Percentiles rank a stretch among this genome's conserved stretches.
phyloP scores from a whole-genome alignment of 2,329 filamentous ascomycete species.

The Cordyceps farinosa region DNA sequence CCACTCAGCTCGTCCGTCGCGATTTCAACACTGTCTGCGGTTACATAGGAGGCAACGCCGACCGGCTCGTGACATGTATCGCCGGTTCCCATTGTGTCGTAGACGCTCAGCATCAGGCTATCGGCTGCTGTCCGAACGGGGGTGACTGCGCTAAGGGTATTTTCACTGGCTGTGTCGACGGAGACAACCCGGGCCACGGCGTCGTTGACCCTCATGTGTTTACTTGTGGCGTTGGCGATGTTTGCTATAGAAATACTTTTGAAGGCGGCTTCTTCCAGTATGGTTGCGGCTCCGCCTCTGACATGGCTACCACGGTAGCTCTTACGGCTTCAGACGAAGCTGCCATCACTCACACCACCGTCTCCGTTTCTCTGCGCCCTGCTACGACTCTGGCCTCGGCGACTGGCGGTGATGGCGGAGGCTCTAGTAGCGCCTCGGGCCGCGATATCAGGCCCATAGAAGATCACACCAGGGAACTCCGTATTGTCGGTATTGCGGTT shows the following conservation, averaged over 20 bases:
- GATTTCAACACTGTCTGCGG: constrained; percentile 55
- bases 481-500: too few relatives aligned
- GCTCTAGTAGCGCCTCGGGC: constrained; percentile 3
- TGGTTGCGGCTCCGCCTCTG: constrained; percentile 50
- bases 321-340: constrained; percentile 42
- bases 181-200: constrained; percentile 46
- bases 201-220: constrained; percentile 54
- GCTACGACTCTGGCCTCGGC: constrained; percentile 18
- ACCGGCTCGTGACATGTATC: constrained; percentile 54
- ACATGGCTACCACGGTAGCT: constrained; percentile 46
- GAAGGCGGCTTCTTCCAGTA: constrained; percentile 55
- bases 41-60: constrained; percentile 50
- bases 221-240: constrained; percentile 48
- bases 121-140: constrained; percentile 55
- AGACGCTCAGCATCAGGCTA: constrained; percentile 45
- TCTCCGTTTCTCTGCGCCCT: constrained; percentile 31
- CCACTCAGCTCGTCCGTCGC: constrained; percentile 37
- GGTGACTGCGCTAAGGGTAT: constrained; percentile 51
- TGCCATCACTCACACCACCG: constrained; percentile 33
- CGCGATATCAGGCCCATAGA: constrained; percentile 1
- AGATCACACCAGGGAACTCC: constrained; percentile 33
- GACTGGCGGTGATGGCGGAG: constrained; percentile 18
- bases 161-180: constrained; percentile 56
- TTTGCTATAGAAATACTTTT: constrained; percentile 55
- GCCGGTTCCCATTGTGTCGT: constrained; percentile 57